Evolutionary conservation across 768 basidiomycete species (phyloP).

Genomic region (Phylloporus rhodoxanthus): DNA sequence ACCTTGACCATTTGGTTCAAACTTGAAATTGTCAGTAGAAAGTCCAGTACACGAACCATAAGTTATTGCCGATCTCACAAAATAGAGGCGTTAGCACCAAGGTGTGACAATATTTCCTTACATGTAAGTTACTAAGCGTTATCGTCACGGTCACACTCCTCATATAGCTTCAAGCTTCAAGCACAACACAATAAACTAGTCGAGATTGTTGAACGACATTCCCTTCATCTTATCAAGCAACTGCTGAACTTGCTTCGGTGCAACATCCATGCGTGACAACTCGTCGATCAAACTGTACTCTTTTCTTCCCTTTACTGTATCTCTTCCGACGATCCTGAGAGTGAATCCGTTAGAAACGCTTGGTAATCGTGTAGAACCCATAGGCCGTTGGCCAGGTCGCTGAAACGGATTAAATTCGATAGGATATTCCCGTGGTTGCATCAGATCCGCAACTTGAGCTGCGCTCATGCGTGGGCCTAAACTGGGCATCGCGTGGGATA

Average conservation of each 20-base stretch:
- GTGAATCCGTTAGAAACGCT: conserved; percentile 31
- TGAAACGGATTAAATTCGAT: conserved; percentile 32
- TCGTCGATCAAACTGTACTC: neutral
- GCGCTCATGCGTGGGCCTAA: conserved; percentile 21
- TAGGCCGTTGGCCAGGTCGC: conserved; percentile 27
- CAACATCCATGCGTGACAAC: neutral
- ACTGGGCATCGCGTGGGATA: conserved; percentile 21
- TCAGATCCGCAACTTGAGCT: conserved; percentile 18
- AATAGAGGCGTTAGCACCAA: no score
- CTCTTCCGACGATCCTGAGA: conserved; percentile 22
- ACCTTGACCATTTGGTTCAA: no score
- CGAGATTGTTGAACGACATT: conserved; percentile 26
- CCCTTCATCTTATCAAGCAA: conserved; percentile 11
- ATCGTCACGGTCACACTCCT: no score
- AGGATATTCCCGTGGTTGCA: conserved; percentile 24
- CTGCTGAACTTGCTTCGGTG: conserved; percentile 7
- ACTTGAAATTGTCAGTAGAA: no score
- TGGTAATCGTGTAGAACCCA: conserved; percentile 24
- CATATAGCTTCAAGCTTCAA: no score
- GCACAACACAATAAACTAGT: no score
- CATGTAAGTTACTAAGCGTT: no score
- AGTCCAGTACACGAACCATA: no score
- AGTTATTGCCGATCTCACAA: no score
- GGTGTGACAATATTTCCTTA: no score
- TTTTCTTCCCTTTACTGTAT: conserved; percentile 2